Evolutionary conservation across 2,329 filamentous ascomycete species (phyloP).

Genomic region (Lasiodiplodia hormozganensis): DNA sequence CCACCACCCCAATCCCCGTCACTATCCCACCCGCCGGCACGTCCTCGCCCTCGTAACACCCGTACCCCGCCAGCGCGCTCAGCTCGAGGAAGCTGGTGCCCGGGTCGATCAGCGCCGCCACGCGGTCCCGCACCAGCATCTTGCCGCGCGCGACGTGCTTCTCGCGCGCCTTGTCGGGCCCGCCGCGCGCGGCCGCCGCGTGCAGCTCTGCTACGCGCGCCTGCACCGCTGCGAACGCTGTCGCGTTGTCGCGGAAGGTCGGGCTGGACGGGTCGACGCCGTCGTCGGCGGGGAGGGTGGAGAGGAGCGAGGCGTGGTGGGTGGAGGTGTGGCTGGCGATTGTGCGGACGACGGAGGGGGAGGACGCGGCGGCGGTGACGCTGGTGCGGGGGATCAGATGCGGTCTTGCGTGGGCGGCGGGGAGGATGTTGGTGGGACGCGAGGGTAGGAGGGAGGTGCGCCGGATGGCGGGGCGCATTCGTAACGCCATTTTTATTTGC

Average conservation of each 20-base stretch:
- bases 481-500: not conserved
- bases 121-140: constrained; percentile 90
- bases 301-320: constrained; percentile 83
- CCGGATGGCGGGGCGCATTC: not conserved
- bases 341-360: constrained; percentile 39
- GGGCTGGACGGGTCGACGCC: constrained; percentile 75
- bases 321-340: constrained; percentile 80
- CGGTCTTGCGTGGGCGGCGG: not conserved
- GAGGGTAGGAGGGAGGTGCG: not conserved
- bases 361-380: not conserved
- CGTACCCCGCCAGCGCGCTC: constrained; percentile 87
- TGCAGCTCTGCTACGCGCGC: constrained; percentile 73
- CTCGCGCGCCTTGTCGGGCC: constrained; percentile 79
- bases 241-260: constrained; percentile 81
- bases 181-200: constrained; percentile 74
- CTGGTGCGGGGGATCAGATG: not conserved
- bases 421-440: not conserved
- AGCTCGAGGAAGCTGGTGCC: constrained; percentile 92
- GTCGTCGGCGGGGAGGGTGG: constrained; percentile 71
- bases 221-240: constrained; percentile 77
- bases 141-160: constrained; percentile 90
- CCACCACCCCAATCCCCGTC: constrained; percentile 87
- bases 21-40: constrained; percentile 91
- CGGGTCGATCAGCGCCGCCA: constrained; percentile 85
- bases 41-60: constrained; percentile 84